These are phyloP conservation scores for Nidularia sp. DNA, from an alignment of 768 basidiomycete species.

Conservation along the genomic window DNA sequence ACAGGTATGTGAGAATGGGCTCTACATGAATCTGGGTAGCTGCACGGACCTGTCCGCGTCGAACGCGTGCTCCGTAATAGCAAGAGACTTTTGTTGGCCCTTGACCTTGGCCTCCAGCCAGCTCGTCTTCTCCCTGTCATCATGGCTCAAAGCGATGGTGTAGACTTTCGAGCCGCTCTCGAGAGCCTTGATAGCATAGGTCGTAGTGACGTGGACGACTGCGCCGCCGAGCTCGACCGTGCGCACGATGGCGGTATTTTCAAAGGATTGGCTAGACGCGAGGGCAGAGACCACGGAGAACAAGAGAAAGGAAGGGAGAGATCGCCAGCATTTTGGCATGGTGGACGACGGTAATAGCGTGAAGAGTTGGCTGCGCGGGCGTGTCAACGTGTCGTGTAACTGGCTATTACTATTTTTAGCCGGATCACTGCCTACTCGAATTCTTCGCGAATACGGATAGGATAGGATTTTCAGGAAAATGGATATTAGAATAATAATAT, in stretches of 20 bases:
- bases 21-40: not conserved
- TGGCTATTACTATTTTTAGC: conserved; percentile 11
- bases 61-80: conserved; percentile 42
- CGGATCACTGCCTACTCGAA: conserved; percentile 1
- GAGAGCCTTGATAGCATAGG: conserved; percentile 78
- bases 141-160: conserved; percentile 59
- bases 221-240: conserved; percentile 88
- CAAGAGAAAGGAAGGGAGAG: conserved; percentile 44
- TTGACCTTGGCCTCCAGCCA: conserved; percentile 82
- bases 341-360: conserved; percentile 5
- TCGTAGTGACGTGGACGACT: conserved; percentile 83
- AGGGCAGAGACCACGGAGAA: conserved; percentile 33
- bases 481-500: not conserved
- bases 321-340: conserved; percentile 43
- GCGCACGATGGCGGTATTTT: conserved; percentile 87
- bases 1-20: conserved; percentile 4
- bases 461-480: not conserved
- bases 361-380: conserved; percentile 13
- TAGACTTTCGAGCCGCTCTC: conserved; percentile 59
- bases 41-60: conserved; percentile 49
- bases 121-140: conserved; percentile 64
- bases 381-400: conserved; percentile 16
- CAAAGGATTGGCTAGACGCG: conserved; percentile 52
- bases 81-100: conserved; percentile 54
- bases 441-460: conserved; percentile 1